phyloP scores from a whole-genome alignment of 176 grass and related monocot species.

The Thalia dealbata region DNA sequence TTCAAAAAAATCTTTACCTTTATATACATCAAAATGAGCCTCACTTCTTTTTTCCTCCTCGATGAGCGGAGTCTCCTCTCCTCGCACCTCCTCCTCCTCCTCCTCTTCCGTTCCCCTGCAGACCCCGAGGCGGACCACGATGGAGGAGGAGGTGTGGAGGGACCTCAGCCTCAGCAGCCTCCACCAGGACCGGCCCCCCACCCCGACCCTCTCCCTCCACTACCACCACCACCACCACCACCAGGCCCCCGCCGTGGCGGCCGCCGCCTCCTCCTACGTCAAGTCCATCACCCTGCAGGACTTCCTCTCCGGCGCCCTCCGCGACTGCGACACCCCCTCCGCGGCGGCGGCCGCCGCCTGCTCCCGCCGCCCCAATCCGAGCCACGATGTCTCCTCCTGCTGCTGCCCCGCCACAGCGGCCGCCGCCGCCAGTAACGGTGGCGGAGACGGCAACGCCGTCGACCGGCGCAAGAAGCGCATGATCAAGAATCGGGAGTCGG shows the following conservation, averaged over 20 bases:
- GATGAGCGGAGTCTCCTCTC: not conserved
- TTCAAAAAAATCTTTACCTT: no score
- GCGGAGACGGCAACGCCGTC: not conserved
- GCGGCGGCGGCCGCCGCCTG: not conserved
- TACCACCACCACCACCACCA: not conserved
- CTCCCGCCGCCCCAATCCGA: not conserved
- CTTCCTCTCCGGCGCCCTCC: not conserved
- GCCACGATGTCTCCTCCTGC: not conserved
- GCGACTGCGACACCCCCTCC: not conserved
- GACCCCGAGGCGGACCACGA: not conserved
- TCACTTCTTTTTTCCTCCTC: no score
- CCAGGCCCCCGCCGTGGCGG: not conserved
- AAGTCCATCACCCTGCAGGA: not conserved
- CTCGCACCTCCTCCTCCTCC: not conserved
- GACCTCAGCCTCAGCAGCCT: not conserved
- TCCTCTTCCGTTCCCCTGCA: not conserved
- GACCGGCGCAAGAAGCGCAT: conserved; percentile 48
- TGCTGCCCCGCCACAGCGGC: no score
- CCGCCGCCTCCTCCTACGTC: not conserved
- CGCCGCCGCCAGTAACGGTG: not conserved
- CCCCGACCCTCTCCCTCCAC: not conserved
- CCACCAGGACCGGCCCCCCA: not conserved
- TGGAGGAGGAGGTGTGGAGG: conserved; percentile 2
- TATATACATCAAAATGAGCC: no score
- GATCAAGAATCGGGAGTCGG: conserved; percentile 83